Evolutionary conservation across 345 rosid genomes (phyloP).

Genomic region (Salix arbutifolia): DNA sequence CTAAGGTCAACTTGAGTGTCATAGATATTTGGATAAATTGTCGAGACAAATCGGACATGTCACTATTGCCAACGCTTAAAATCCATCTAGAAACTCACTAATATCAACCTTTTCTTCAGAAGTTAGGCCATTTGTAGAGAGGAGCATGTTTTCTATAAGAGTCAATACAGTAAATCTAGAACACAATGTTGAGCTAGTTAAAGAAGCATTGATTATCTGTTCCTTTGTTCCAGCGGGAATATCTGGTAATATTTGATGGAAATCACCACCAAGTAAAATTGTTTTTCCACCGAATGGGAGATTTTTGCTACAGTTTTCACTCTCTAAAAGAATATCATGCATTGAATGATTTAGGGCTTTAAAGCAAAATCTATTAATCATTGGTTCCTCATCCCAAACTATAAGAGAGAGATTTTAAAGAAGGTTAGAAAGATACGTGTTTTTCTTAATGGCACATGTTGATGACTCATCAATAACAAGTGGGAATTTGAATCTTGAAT

Average conservation of each 20-base stretch:
- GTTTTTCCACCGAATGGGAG: neutral
- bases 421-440: neutral
- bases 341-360: neutral
- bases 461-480: neutral
- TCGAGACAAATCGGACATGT: neutral
- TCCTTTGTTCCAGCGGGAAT: neutral
- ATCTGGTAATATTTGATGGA: neutral
- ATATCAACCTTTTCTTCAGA: too few species aligned
- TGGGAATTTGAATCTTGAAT: conserved; percentile 13
- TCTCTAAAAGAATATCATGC: neutral
- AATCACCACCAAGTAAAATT: neutral
- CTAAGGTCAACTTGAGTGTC: too few species aligned
- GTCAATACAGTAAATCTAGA: neutral
- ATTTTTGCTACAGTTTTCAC: neutral
- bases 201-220: neutral
- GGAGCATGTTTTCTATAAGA: neutral
- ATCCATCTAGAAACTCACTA: neutral
- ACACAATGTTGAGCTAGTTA: neutral
- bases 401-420: neutral
- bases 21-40: neutral
- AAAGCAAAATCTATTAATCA: too few species aligned
- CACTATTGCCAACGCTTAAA: neutral
- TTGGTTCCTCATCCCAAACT: too few species aligned
- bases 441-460: neutral
- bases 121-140: neutral